Percentiles rank a stretch among this genome's conserved stretches.
phyloP scores from a whole-genome alignment of 2,329 filamentous ascomycete genomes.

The Didymella keratinophila region DNA sequence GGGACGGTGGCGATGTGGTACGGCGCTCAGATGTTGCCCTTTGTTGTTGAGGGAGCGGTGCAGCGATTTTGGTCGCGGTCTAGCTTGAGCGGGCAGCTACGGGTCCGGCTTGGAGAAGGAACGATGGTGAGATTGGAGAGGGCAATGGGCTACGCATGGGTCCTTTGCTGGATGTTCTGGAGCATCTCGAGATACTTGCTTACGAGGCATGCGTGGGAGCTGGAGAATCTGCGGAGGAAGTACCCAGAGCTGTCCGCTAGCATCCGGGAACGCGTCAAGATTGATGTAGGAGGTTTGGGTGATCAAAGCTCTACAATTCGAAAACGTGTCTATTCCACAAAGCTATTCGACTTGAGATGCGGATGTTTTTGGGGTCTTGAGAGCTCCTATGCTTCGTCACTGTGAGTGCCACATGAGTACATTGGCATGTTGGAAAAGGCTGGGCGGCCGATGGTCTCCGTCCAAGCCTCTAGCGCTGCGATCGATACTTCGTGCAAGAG shows the following conservation, averaged over 20 bases:
- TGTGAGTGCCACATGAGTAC: not conserved
- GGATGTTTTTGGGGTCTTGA: too few relatives aligned
- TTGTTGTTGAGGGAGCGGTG: constrained; percentile 24
- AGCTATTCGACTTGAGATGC: too few relatives aligned
- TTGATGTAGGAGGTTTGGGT: not conserved
- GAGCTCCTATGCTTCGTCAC: too few relatives aligned
- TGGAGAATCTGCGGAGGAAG: constrained; percentile 8
- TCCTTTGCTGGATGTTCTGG: constrained; percentile 29
- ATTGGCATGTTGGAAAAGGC: too few relatives aligned
- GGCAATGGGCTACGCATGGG: constrained; percentile 27
- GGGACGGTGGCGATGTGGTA: constrained; percentile 29
- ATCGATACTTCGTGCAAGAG: constrained; percentile 23
- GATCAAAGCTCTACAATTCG: not conserved
- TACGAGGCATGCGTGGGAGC: constrained; percentile 24
- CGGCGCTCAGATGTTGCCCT: constrained; percentile 28
- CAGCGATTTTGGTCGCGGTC: constrained; percentile 15
- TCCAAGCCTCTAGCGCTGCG: constrained; percentile 36
- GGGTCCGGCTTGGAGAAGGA: not conserved
- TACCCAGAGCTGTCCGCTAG: not conserved
- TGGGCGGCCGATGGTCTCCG: constrained; percentile 7
- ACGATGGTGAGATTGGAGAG: constrained; percentile 16
- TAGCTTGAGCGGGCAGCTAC: constrained; percentile 3
- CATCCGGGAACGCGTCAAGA: not conserved
- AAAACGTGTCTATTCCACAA: not conserved
- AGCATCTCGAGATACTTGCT: constrained; percentile 27